A percentile compares a stretch with the other conserved stretches of the same genome.
Conservation (phyloP, 164 flowering plant genomes). For the Annona squamosa region DNA sequence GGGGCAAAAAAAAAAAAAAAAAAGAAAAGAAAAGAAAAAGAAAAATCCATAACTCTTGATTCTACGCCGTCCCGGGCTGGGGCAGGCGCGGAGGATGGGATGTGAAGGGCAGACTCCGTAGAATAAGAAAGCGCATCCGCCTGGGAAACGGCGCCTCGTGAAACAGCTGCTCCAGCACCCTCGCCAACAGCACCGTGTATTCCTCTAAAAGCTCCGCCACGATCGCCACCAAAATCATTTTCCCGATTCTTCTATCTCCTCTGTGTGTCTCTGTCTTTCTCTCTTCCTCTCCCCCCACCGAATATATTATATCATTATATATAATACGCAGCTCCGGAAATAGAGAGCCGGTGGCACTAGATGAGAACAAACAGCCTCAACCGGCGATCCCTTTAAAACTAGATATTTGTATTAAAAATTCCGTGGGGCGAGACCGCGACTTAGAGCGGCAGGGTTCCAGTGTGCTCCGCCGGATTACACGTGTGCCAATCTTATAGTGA, state of each 20-base stretch:
- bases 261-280: background rate
- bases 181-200: conserved; percentile 53
- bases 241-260: background rate
- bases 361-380: no score
- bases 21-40: background rate
- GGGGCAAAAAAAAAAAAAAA: background rate
- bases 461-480: no score
- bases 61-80: background rate
- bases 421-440: no score
- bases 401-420: no score
- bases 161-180: conserved; percentile 48
- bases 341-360: no score
- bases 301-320: background rate
- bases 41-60: background rate
- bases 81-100: conserved; percentile 17
- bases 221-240: conserved; percentile 59
- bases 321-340: no score
- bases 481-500: no score
- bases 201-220: conserved; percentile 71
- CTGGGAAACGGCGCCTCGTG: conserved; percentile 62
- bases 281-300: background rate
- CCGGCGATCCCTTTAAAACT: no score
- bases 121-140: conserved; percentile 52
- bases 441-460: no score
- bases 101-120: conserved; percentile 47